phyloP scores from a whole-genome alignment of 2,329 filamentous ascomycete species.

The Didymella pinodella region DNA sequence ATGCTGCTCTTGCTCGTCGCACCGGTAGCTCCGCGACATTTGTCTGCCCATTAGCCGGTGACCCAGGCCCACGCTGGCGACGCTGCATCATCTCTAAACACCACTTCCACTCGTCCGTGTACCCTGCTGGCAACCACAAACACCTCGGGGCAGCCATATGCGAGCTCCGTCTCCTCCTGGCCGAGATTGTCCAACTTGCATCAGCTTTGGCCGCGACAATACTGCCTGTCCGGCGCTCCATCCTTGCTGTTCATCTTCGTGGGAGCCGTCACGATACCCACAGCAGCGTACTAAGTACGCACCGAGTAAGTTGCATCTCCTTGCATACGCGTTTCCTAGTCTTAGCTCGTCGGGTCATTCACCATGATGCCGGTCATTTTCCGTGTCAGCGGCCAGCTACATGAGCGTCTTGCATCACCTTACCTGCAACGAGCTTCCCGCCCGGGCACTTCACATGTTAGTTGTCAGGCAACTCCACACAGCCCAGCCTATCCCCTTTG shows the following conservation, averaged over 20 bases:
- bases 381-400: constrained; percentile 44
- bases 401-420: constrained; percentile 35
- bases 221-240: constrained; percentile 41
- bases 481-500: constrained; percentile 41
- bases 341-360: constrained; percentile 35
- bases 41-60: constrained; percentile 42
- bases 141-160: constrained; percentile 42
- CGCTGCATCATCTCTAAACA: constrained; percentile 31
- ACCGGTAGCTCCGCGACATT: constrained; percentile 15
- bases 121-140: constrained; percentile 23
- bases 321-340: constrained; percentile 24
- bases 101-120: constrained; percentile 51
- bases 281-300: constrained; percentile 37
- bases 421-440: constrained; percentile 40
- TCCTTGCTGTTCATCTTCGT: constrained; percentile 24
- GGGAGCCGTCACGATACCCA: constrained; percentile 13
- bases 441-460: constrained; percentile 48
- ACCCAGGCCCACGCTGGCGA: constrained; percentile 27
- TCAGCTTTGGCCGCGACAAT: constrained; percentile 25
- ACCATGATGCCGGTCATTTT: constrained; percentile 42
- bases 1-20: constrained; percentile 1
- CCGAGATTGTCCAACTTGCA: constrained; percentile 38
- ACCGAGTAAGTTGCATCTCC: constrained; percentile 40
- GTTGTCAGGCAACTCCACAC: constrained; percentile 29
- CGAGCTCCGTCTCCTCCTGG: constrained; percentile 45